These are phyloP conservation scores for Lyophyllum semitale DNA, from an alignment of 768 basidiomycete genomes.

Conservation along the genomic window DNA sequence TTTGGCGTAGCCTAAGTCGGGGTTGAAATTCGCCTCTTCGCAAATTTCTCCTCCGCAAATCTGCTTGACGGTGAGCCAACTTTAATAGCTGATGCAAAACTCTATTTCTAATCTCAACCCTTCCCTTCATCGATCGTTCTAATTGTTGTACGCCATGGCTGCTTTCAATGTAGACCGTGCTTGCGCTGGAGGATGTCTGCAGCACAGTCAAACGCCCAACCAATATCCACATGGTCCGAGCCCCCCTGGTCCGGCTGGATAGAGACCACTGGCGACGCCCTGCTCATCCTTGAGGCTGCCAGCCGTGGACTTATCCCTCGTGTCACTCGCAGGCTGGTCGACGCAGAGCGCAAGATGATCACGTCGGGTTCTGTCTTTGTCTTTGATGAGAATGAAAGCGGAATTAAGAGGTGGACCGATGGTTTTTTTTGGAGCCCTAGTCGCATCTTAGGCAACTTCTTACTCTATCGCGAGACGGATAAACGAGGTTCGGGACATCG, in stretches of 20 bases:
- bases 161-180: constrained; percentile 25
- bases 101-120: constrained; percentile 49
- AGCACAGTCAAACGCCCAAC: constrained; percentile 34
- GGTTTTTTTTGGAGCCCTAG: constrained; percentile 96
- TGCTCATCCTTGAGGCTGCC: constrained; percentile 96
- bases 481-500: constrained; percentile 72
- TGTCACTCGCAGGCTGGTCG: constrained; percentile 89
- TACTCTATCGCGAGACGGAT: constrained; percentile 94
- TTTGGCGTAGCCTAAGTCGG: constrained; percentile 29
- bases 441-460: constrained; percentile 90
- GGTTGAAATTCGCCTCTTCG: constrained; percentile 41
- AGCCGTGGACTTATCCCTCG: constrained; percentile 87
- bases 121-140: constrained; percentile 24
- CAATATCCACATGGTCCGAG: constrained; percentile 66
- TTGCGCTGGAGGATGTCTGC: constrained; percentile 36
- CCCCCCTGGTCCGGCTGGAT: constrained; percentile 95
- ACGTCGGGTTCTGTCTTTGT: constrained; percentile 93
- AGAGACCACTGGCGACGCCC: constrained; percentile 91
- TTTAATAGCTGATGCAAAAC: constrained; percentile 59
- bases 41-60: constrained; percentile 63
- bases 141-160: constrained; percentile 23
- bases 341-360: constrained; percentile 92
- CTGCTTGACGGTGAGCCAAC: constrained; percentile 72
- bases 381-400: constrained; percentile 96
- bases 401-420: constrained; percentile 98